phyloP scores from a whole-genome alignment of 495 filamentous ascomycete species.

The Penicillium daleae region DNA sequence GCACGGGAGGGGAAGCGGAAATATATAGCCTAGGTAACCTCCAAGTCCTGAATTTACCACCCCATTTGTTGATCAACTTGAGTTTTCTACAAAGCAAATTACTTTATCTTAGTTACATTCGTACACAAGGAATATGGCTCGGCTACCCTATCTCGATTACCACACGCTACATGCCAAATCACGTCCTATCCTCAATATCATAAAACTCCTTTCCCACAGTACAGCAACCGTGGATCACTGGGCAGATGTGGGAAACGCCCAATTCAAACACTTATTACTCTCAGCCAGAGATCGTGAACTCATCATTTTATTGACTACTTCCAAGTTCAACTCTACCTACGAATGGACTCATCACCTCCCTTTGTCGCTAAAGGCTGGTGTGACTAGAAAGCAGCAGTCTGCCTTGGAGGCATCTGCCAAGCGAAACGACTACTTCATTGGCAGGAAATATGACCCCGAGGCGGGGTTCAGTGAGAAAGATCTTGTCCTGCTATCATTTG shows the following conservation, averaged over 20 bases:
- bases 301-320: not conserved
- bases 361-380: not conserved
- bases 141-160: no score
- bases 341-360: not conserved
- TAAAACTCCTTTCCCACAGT: not conserved
- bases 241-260: not conserved
- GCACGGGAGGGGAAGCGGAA: no score
- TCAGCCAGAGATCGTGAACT: not conserved
- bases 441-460: not conserved
- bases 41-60: no score
- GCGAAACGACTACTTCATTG: not conserved
- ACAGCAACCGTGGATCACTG: not conserved
- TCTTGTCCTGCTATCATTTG: not conserved
- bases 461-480: not conserved
- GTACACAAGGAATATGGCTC: no score
- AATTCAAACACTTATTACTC: not conserved
- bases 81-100: no score
- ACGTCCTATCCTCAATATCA: not conserved
- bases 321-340: not conserved
- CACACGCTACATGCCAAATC: not conserved
- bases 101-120: no score
- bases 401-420: not conserved
- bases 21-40: no score
- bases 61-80: no score
- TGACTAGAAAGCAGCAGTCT: not conserved